Conservation (phyloP, 805 yeast genomes). For the Metschnikowia cerradonensis region DNA sequence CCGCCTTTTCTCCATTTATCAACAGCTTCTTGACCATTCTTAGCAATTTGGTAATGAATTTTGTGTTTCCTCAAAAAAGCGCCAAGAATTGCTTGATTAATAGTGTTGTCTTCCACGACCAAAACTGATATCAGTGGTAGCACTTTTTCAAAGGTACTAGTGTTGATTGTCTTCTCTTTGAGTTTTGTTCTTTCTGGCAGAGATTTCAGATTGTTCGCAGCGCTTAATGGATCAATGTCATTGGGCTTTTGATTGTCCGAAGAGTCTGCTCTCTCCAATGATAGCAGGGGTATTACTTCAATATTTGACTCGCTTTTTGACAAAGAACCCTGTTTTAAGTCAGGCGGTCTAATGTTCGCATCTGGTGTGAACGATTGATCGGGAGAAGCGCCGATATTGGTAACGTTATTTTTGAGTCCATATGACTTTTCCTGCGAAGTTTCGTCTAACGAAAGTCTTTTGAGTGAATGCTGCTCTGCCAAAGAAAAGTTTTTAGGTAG, state of each 20-base stretch:
- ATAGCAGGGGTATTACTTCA: background rate
- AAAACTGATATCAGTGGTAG: slow-evolving; percentile 86
- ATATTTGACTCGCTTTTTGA: slow-evolving; percentile 1
- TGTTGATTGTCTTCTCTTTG: slow-evolving; percentile 15
- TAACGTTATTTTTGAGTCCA: slow-evolving; percentile 13
- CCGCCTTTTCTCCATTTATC: slow-evolving; percentile 95
- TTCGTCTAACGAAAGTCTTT: slow-evolving; percentile 21
- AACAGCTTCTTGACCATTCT: slow-evolving; percentile 91
- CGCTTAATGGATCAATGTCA: background rate
- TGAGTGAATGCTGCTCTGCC: slow-evolving; percentile 20
- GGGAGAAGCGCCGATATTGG: slow-evolving; percentile 16
- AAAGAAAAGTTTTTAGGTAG: slow-evolving; percentile 47
- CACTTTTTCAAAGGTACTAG: slow-evolving; percentile 53
- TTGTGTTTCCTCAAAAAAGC: slow-evolving; percentile 82
- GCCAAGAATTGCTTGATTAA: slow-evolving; percentile 87
- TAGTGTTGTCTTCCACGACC: slow-evolving; percentile 94
- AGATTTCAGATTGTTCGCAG: background rate
- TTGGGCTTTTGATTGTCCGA: background rate
- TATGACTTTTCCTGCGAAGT: slow-evolving; percentile 2
- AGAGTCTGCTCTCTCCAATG: background rate
- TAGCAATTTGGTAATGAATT: slow-evolving; percentile 80
- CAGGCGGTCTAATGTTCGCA: background rate
- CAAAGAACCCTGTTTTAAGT: background rate
- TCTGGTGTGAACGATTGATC: background rate
- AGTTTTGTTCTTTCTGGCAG: slow-evolving; percentile 1